phyloP scores from a whole-genome alignment of 768 basidiomycete genomes.

The Mycena filopes region DNA sequence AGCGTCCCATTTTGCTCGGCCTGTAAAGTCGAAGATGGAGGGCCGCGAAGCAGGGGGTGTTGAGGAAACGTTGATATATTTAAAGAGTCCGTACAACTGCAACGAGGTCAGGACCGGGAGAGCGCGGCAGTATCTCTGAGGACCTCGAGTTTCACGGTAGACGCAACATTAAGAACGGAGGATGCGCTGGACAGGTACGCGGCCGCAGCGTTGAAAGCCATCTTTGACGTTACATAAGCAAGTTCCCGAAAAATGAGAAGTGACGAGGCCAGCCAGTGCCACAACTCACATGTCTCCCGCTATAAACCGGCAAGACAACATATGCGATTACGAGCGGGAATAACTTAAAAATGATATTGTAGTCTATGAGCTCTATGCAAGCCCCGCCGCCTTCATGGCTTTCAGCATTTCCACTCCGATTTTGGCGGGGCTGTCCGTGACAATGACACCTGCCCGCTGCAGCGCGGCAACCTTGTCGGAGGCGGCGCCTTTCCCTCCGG shows the following conservation, averaged over 20 bases:
- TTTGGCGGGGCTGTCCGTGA: conserved; percentile 95
- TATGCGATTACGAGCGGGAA: too few relatives aligned
- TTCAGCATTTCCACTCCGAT: conserved; percentile 92
- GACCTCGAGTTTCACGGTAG: conserved; percentile 82
- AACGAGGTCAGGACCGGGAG: conserved; percentile 55
- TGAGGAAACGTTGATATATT: conserved; percentile 71
- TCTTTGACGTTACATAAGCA: conserved; percentile 13
- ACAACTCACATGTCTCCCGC: too few relatives aligned
- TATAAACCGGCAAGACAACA: too few relatives aligned
- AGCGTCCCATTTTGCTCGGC: conserved; percentile 89
- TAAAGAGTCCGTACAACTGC: conserved; percentile 90
- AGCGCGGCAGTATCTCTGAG: conserved; percentile 36
- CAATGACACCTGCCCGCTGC: conserved; percentile 90
- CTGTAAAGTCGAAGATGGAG: conserved; percentile 81
- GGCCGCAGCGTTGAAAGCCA: conserved; percentile 67
- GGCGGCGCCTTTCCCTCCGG: conserved; percentile 97
- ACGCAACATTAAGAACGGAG: conserved; percentile 65
- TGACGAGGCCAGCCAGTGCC: too few relatives aligned
- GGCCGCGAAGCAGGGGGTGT: conserved; percentile 69
- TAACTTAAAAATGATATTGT: conserved; percentile 30
- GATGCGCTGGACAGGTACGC: conserved; percentile 68
- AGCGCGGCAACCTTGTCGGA: conserved; percentile 93
- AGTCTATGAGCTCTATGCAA: conserved; percentile 53
- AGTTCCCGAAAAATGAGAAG: too few relatives aligned
- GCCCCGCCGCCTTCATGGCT: conserved; percentile 83